A percentile compares a stretch with the other conserved stretches of the same genome.
phyloP scores from a whole-genome alignment of 164 flowering plant species.

The Kalanchoe fedtschenkoi region DNA sequence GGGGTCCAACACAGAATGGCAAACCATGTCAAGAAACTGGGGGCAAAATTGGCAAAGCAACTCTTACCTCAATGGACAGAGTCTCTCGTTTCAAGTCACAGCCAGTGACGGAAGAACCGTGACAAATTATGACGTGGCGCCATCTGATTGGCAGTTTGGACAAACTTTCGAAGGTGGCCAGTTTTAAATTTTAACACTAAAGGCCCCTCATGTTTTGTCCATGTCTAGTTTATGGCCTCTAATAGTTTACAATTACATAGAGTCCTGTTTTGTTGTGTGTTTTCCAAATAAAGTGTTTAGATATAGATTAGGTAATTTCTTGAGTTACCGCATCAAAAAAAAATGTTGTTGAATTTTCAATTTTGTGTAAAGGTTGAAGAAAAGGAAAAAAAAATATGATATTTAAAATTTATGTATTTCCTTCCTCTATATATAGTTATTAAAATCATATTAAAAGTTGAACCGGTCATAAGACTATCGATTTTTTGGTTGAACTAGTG shows the following conservation, averaged over 20 bases:
- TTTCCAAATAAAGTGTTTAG: no score
- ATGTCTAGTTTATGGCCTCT: background rate
- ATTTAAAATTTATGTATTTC: no score
- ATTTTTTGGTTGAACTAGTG: no score
- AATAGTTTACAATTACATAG: background rate
- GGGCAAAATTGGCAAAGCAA: slow-evolving; percentile 51
- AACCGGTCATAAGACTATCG: no score
- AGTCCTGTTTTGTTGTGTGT: background rate
- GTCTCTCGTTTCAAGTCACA: slow-evolving; percentile 41
- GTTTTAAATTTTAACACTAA: slow-evolving; percentile 9
- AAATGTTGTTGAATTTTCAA: no score
- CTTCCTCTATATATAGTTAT: no score
- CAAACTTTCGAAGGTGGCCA: slow-evolving; percentile 31
- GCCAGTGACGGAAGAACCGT: slow-evolving; percentile 38
- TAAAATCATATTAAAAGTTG: no score
- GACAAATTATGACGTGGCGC: slow-evolving; percentile 26
- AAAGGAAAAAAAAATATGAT: no score
- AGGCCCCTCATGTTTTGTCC: background rate
- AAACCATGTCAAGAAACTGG: slow-evolving; percentile 43
- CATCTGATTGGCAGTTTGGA: slow-evolving; percentile 34
- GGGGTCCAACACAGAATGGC: slow-evolving; percentile 39
- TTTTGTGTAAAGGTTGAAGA: no score
- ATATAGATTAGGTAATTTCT: no score
- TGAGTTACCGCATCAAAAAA: no score
- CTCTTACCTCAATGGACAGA: slow-evolving; percentile 33